Conservation (phyloP, 768 basidiomycete genomes). For the Lentinula lateritia region DNA sequence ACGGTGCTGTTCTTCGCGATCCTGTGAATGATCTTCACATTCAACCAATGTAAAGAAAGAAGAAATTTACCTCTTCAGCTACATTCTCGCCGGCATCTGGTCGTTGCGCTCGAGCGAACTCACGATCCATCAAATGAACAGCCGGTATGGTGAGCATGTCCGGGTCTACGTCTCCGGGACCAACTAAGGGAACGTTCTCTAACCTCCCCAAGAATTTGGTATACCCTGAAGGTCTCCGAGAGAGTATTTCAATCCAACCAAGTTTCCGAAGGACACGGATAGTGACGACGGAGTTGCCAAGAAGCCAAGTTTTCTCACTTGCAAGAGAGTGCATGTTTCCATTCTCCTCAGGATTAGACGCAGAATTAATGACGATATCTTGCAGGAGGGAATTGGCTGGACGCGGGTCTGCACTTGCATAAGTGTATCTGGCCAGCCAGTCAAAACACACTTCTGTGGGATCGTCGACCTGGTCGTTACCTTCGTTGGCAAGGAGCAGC, state of each 20-base stretch:
- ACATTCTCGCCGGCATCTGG: conserved; percentile 15
- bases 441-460: conserved; percentile 96
- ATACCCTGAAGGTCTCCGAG: conserved; percentile 84
- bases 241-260: conserved; percentile 87
- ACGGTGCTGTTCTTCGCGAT: conserved; percentile 7
- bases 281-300: conserved; percentile 82
- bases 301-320: conserved; percentile 75
- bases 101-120: conserved; percentile 27
- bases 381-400: conserved; percentile 75
- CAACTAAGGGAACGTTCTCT: conserved; percentile 86
- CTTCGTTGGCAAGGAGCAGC: conserved; percentile 81
- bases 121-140: conserved; percentile 65
- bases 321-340: conserved; percentile 7
- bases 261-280: conserved; percentile 64
- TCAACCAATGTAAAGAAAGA: background rate
- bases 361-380: conserved; percentile 60
- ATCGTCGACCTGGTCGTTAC: conserved; percentile 69
- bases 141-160: conserved; percentile 71
- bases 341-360: background rate
- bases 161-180: conserved; percentile 78
- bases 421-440: conserved; percentile 93
- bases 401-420: conserved; percentile 88
- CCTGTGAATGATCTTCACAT: background rate
- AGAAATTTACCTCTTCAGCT: conserved; percentile 8
- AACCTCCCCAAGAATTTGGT: conserved; percentile 79